Conservation (phyloP, 2,329 filamentous ascomycete genomes). For the Ophiostoma fasciatum region DNA sequence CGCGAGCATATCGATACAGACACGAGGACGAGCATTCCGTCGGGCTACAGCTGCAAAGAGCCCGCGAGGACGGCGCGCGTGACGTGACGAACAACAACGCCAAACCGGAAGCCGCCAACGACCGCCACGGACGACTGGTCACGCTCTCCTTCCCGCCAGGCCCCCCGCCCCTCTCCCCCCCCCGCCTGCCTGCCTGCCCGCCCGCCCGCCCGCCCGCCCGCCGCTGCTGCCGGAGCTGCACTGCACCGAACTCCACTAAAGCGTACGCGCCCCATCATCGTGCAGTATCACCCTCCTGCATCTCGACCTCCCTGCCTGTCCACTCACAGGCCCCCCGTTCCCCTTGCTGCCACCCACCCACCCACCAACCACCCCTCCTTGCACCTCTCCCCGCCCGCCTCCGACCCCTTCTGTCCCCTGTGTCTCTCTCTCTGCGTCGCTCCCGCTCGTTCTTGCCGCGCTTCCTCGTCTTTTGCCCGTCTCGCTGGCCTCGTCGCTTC, state of each 20-base stretch:
- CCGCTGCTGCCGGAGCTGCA: too few relatives aligned
- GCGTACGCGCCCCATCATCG: neutral
- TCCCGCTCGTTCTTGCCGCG: neutral
- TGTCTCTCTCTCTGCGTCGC: neutral
- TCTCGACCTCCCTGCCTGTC: constrained; percentile 2
- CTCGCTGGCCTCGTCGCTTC: neutral
- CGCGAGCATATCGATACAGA: neutral
- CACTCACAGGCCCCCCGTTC: constrained; percentile 6
- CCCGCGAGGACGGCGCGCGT: too few relatives aligned
- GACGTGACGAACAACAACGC: neutral
- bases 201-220: too few relatives aligned
- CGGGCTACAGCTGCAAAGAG: too few relatives aligned
- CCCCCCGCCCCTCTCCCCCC: neutral
- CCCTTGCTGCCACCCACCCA: constrained; percentile 6
- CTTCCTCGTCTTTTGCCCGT: too few relatives aligned
- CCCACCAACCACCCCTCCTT: neutral
- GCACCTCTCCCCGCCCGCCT: neutral
- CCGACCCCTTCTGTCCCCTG: neutral
- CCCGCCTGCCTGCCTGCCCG: neutral
- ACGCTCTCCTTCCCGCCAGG: neutral
- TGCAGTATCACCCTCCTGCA: constrained; percentile 3
- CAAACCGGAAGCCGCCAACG: too few relatives aligned
- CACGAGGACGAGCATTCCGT: too few relatives aligned
- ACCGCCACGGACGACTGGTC: too few relatives aligned
- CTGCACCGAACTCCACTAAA: too few relatives aligned